Percentiles rank a stretch among this genome's conserved stretches.
Conservation (phyloP, 768 basidiomycete species). For the Xanthoconium purpureum region DNA sequence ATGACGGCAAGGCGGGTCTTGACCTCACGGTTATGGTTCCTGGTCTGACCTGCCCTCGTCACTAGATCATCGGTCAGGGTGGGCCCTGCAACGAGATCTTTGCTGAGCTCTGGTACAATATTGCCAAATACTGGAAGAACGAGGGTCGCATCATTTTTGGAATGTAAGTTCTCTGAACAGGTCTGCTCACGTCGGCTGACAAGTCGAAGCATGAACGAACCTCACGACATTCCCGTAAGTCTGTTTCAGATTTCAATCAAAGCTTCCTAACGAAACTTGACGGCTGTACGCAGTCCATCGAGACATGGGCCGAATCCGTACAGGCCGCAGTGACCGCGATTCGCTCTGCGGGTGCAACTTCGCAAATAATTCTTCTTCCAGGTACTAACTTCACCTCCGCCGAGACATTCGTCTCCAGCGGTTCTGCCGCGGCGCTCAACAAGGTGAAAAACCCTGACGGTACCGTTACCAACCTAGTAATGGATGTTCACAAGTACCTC, state of each 20-base stretch:
- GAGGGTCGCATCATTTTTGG: conserved; percentile 46
- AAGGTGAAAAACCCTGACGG: conserved; percentile 47
- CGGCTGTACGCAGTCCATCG: conserved; percentile 30
- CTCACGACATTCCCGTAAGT: conserved; percentile 49
- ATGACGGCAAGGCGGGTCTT: conserved; percentile 39
- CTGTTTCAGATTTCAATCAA: background rate
- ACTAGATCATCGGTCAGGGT: conserved; percentile 58
- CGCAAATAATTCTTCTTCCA: conserved; percentile 53
- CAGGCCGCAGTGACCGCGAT: conserved; percentile 65
- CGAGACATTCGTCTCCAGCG: conserved; percentile 46
- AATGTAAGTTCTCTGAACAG: conserved; percentile 33
- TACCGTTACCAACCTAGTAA: conserved; percentile 43
- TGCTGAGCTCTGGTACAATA: conserved; percentile 48
- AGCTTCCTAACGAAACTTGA: background rate
- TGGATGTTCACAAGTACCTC: conserved; percentile 65
- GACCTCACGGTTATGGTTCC: background rate
- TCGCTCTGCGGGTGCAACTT: conserved; percentile 46
- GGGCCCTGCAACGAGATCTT: conserved; percentile 55
- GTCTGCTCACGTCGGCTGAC: background rate
- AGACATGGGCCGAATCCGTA: conserved; percentile 45
- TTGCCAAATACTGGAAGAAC: conserved; percentile 48
- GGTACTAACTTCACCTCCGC: conserved; percentile 59
- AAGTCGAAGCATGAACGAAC: conserved; percentile 55
- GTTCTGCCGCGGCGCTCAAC: conserved; percentile 47
- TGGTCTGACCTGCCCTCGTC: background rate